Evolutionary conservation across 192 early-diverging fungal species (phyloP), one percentile per base, ranked within the genome.

Genomic region (Gorgonomyces haynaldii): DNA sequence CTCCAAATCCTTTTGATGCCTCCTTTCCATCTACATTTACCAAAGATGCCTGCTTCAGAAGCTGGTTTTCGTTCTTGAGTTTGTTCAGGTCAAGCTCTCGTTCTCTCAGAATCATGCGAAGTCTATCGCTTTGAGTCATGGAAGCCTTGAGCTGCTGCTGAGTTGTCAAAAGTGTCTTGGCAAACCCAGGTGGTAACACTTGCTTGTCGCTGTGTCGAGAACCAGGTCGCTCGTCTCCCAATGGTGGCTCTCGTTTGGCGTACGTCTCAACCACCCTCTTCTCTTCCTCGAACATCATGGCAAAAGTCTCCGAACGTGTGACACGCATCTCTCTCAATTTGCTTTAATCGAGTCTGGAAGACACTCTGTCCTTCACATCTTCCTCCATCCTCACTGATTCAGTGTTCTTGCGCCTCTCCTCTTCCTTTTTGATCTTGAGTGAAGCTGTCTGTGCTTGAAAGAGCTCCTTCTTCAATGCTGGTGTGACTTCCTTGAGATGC

Each of bases 401-500:
- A 21, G 15, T 32, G 7, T 16, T 47, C 45, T n/a, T n/a, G n/a
- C n/a, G n/a, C n/a, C n/a, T n/a, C 38, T 47, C 38, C 31, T 51
- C 49, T 51, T 50, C 44, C 44, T 28, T n/a, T n/a, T n/a, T n/a
- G 17, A 65, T 42, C 25, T 55, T 60, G 24, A 71, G 23, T 12
- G 52, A 64, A 16, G 34, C 19, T 16, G 60, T 45, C 40, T 98
- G 96, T 35, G 82, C 82, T 15, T 82, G 87, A 50, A 73, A 82
- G 22, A 98, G 64, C n/a, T 88, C 86, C 54, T 82, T 70, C 49
- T 77, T 75, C 42, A 98, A 59, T 34, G 66, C 56, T 37, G 82
- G 68, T n/a, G 82, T 74, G 4, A 90, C 86, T 39, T 81, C 74
- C 50, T 91, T 88, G 31, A 98, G 69, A 68, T 98, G 96, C 96